These are phyloP conservation scores for Aspergillus tamarii DNA, from an alignment of 2,329 filamentous ascomycete genomes.

Conservation along the genomic window DNA sequence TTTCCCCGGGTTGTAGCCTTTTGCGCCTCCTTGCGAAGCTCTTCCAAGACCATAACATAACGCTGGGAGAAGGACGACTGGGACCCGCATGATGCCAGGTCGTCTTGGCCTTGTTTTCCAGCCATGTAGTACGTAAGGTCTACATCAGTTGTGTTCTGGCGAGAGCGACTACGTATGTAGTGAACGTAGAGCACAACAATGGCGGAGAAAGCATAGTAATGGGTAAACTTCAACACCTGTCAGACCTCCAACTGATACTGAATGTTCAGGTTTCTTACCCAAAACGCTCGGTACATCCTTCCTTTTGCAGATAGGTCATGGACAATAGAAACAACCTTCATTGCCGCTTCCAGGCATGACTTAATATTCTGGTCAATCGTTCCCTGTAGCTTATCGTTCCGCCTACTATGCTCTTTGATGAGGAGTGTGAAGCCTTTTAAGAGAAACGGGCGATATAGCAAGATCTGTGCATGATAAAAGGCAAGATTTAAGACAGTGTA, in stretches of 20 bases:
- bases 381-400: constrained; percentile 21
- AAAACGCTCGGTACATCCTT: constrained; percentile 47
- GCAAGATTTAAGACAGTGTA: constrained; percentile 40
- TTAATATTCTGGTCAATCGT: constrained; percentile 26
- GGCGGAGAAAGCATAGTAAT: constrained; percentile 52
- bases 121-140: constrained; percentile 35
- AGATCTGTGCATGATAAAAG: constrained; percentile 39
- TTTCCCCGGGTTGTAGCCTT: constrained; percentile 10
- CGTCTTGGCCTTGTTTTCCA: constrained; percentile 45
- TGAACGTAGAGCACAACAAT: constrained; percentile 52
- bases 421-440: constrained; percentile 30
- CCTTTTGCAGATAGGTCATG: constrained; percentile 41
- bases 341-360: constrained; percentile 45
- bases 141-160: constrained; percentile 28
- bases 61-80: constrained; percentile 45
- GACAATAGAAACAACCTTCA: constrained; percentile 43
- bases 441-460: constrained; percentile 37
- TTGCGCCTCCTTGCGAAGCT: constrained; percentile 33
- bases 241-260: constrained; percentile 21
- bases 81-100: constrained; percentile 43
- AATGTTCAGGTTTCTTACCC: constrained; percentile 38
- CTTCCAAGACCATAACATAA: constrained; percentile 49
- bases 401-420: constrained; percentile 12
- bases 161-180: constrained; percentile 42
- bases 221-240: constrained; percentile 26